Evolutionary conservation across 2,329 filamentous ascomycete genomes (phyloP), one percentile per base, ranked within the genome.

Genomic region (Chaetomium olivaceum): DNA sequence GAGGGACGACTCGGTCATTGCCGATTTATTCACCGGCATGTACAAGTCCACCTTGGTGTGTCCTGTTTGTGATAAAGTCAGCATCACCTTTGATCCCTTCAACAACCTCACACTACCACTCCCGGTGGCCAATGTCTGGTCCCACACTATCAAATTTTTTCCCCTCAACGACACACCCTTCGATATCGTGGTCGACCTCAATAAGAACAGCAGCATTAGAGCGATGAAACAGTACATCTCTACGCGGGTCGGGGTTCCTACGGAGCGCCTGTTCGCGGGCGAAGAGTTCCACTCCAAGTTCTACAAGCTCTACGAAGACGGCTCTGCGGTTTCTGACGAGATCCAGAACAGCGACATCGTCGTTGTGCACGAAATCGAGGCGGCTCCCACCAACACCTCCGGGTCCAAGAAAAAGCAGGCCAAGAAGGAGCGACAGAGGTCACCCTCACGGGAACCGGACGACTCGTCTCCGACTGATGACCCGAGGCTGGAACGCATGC

Each of bases 21-120:
- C 92, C 64, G 95, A 99, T 75, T 83, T 99, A 12, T 99, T 99
- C 77, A 96, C 92, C 25, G 95, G 95, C 69, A 92, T 98, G 85
- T 99, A 98, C 85, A 97, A 98, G 80, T 98, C 96, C 54, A 98
- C 94, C 0, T 85, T 99, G 69, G 90, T 95, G 69, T 99, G 95
- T 74, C 95, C 95, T 0, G 86, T 85, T 8, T 99, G 95, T 76
- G 85, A 90, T 71, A 99, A 98, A 80, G 91, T 98, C 78, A 97
- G 93, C 85, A 97, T 99, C 73, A 98, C 95, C 0, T 99, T 99
- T 74, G 95, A 99, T 76, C 95, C 95, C 0, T 99, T 96, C 82
- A 97, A 93, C 77, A 95, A 96, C 70, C 80, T 99, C 66, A 97
- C 95, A 0, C 81, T 99, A 27, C 95, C 96, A 64, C 81, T 99